phyloP scores from a whole-genome alignment of 177 flowering plant species.

The Tripterygium wilfordii region DNA sequence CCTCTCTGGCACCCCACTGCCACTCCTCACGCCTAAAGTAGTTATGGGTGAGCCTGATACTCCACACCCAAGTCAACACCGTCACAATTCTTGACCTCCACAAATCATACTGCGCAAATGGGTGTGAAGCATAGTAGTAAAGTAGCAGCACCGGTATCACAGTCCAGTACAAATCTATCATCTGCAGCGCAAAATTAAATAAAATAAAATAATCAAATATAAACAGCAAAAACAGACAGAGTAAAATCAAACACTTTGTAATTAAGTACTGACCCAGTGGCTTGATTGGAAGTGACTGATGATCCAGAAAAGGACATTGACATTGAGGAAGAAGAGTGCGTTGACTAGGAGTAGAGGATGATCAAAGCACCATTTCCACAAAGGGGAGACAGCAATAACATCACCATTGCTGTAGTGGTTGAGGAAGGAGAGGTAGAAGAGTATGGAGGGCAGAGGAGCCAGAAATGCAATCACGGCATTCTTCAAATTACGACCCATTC shows the following conservation, averaged over 20 bases:
- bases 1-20: conserved; percentile 89
- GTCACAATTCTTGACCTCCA: conserved; percentile 60
- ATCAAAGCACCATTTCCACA: conserved; percentile 65
- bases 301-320: conserved; percentile 82
- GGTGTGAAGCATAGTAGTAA: conserved; percentile 74
- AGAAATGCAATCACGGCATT: conserved; percentile 52
- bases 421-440: conserved; percentile 70
- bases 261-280: conserved; percentile 62
- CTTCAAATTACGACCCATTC: conserved; percentile 29
- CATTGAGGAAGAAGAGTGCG: conserved; percentile 79
- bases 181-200: conserved; percentile 37
- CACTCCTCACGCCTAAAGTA: conserved; percentile 91
- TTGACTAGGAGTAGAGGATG: conserved; percentile 80
- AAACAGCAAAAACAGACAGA: background rate
- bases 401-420: conserved; percentile 7
- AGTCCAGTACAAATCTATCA: conserved; percentile 95
- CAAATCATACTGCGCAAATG: conserved; percentile 34
- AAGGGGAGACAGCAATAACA: conserved; percentile 13
- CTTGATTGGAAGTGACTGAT: conserved; percentile 62
- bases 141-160: conserved; percentile 84
- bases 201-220: background rate
- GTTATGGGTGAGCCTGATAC: conserved; percentile 74
- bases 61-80: conserved; percentile 78
- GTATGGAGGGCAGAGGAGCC: conserved; percentile 74
- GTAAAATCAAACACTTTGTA: conserved; percentile 1